These are phyloP conservation scores for Aschersonia sp. DNA, from an alignment of 2,329 filamentous ascomycete genomes.

Conservation along the genomic window DNA sequence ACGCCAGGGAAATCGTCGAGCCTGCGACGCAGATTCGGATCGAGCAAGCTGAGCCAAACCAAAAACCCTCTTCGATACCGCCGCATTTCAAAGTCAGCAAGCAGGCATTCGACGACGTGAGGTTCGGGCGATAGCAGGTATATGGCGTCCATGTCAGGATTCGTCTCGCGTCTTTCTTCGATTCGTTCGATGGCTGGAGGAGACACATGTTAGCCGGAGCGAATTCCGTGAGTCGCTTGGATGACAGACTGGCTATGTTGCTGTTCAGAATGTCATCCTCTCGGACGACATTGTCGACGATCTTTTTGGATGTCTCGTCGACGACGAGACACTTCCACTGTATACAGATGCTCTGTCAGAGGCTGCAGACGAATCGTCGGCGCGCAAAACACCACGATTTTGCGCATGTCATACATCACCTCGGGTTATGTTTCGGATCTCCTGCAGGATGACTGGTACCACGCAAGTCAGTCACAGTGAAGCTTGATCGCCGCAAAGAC, in stretches of 20 bases:
- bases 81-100: constrained; percentile 78
- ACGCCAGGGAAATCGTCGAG: constrained; percentile 58
- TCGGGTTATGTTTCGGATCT: constrained; percentile 62
- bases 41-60: constrained; percentile 71
- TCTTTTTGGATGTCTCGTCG: constrained; percentile 68
- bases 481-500: background rate
- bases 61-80: constrained; percentile 70
- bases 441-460: constrained; percentile 19
- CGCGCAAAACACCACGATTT: background rate
- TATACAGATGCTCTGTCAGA: background rate
- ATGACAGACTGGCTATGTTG: constrained; percentile 78
- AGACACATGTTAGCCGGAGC: no score
- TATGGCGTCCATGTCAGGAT: constrained; percentile 85
- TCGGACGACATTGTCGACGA: constrained; percentile 82
- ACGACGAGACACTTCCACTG: constrained; percentile 96
- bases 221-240: background rate
- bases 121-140: constrained; percentile 79
- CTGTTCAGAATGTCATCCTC: constrained; percentile 96
- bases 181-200: constrained; percentile 79
- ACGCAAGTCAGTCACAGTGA: constrained; percentile 1
- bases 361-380: background rate
- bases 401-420: constrained; percentile 50
- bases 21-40: constrained; percentile 54
- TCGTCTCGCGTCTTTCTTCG: constrained; percentile 69
- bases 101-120: constrained; percentile 83